These are phyloP conservation scores for Lactifluus subvellereus DNA, from an alignment of 768 basidiomycete species.

Conservation along the genomic window DNA sequence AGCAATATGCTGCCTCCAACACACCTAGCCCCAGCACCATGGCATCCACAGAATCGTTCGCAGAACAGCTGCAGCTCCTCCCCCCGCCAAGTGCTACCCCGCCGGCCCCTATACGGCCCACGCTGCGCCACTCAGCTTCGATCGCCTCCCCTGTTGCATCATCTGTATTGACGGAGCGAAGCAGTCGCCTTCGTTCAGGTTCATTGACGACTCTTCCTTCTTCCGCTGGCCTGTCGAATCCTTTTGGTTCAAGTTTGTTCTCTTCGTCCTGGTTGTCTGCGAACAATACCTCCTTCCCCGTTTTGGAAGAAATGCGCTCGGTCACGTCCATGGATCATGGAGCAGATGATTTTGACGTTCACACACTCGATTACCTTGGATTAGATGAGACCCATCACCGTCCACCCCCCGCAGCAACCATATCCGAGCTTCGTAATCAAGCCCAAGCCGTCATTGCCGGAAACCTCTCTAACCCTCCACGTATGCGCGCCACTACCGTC, in stretches of 20 bases:
- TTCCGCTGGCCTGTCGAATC: slow-evolving; percentile 59
- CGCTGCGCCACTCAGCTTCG: slow-evolving; percentile 69
- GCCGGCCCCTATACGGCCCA: slow-evolving; percentile 52
- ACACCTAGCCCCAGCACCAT: slow-evolving; percentile 44
- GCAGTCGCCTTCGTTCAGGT: slow-evolving; percentile 86
- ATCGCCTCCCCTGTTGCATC: slow-evolving; percentile 56
- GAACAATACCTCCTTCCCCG: slow-evolving; percentile 48
- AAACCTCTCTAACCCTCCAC: slow-evolving; percentile 71
- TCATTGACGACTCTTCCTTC: slow-evolving; percentile 83
- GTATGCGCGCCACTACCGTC: slow-evolving; percentile 85
- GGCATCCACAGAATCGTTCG: slow-evolving; percentile 45
- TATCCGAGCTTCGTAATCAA: slow-evolving; percentile 83
- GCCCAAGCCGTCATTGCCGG: slow-evolving; percentile 87
- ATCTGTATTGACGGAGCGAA: slow-evolving; percentile 51
- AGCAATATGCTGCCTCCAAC: slow-evolving; percentile 67
- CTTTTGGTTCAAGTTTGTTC: slow-evolving; percentile 86
- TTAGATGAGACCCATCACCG: slow-evolving; percentile 69
- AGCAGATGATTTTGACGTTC: slow-evolving; percentile 86
- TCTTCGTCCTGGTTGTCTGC: slow-evolving; percentile 82
- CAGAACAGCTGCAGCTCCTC: slow-evolving; percentile 40
- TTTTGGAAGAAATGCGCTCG: slow-evolving; percentile 77
- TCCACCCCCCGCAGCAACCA: slow-evolving; percentile 78
- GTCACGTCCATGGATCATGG: slow-evolving; percentile 72
- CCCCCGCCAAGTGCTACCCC: slow-evolving; percentile 36
- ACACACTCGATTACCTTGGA: slow-evolving; percentile 95